A percentile compares a stretch with the other conserved stretches of the same genome.
These are phyloP conservation scores for Penicillium sumatraense DNA, from an alignment of 2,329 filamentous ascomycete species.

Conservation along the genomic window DNA sequence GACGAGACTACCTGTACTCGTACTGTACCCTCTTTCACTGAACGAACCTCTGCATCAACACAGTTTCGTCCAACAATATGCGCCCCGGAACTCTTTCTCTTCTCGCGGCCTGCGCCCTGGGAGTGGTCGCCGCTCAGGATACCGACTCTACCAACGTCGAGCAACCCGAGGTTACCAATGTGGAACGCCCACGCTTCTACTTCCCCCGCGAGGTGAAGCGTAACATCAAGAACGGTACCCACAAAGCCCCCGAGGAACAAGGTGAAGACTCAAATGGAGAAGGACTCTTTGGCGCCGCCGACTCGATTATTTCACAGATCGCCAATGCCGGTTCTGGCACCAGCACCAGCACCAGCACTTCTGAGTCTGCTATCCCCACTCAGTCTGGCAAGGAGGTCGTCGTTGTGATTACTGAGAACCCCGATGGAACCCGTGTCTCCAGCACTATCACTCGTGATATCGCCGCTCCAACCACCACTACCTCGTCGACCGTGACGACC, in stretches of 20 bases:
- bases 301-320: background rate
- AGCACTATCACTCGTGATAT: constrained; percentile 1
- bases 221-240: constrained; percentile 13
- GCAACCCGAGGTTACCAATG: constrained; percentile 26
- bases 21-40: constrained; percentile 20
- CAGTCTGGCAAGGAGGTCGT: constrained; percentile 4
- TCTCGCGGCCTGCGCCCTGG: constrained; percentile 40
- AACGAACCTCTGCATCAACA: constrained; percentile 8
- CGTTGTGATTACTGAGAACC: constrained; percentile 2
- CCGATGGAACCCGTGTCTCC: background rate
- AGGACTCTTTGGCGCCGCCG: background rate
- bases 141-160: constrained; percentile 30
- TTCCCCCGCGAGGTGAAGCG: constrained; percentile 40
- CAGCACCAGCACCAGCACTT: background rate
- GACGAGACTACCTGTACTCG: constrained; percentile 20
- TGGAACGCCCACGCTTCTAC: constrained; percentile 41
- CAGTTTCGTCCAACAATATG: constrained; percentile 30
- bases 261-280: background rate
- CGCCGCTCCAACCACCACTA: background rate
- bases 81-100: constrained; percentile 33
- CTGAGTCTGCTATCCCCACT: constrained; percentile 4
- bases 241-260: background rate
- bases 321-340: background rate
- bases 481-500: background rate
- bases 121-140: constrained; percentile 38